Conservation (phyloP, 768 basidiomycete genomes). For the Nidula microcarpa region DNA sequence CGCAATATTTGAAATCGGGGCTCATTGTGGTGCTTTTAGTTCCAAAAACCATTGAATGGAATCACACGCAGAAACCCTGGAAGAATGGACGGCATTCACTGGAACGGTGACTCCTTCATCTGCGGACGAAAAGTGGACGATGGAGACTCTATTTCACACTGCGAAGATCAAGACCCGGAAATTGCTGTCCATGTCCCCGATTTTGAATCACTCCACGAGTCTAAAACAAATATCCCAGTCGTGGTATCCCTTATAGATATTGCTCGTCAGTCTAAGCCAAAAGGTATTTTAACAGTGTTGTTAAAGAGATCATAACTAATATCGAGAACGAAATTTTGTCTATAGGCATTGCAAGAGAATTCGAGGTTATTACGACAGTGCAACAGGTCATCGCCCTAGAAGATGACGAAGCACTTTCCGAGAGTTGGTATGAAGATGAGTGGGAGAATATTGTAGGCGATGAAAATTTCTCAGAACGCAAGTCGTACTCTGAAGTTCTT, state of each 20-base stretch:
- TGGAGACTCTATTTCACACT: conserved; percentile 1
- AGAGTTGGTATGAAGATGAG: conserved; percentile 6
- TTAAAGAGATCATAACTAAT: neutral
- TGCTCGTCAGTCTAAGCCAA: conserved; percentile 25
- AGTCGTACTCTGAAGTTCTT: conserved; percentile 13
- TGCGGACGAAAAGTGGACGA: conserved; percentile 17
- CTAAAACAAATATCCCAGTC: conserved; percentile 6
- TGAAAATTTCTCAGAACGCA: conserved; percentile 3
- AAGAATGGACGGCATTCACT: conserved; percentile 18
- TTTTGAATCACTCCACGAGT: neutral
- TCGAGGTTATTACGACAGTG: conserved; percentile 14
- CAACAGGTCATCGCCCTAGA: conserved; percentile 14
- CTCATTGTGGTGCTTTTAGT: neutral
- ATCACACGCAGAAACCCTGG: conserved; percentile 13
- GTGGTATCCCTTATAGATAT: conserved; percentile 23
- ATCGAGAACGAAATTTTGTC: neutral
- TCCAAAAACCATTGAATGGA: no score
- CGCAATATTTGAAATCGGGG: neutral
- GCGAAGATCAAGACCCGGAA: neutral
- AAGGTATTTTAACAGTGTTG: conserved; percentile 12
- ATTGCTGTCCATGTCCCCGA: conserved; percentile 11
- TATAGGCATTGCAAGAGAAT: conserved; percentile 21
- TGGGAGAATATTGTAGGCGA: conserved; percentile 22
- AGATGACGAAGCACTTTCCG: conserved; percentile 12
- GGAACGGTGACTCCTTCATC: conserved; percentile 19